phyloP scores from a whole-genome alignment of 768 basidiomycete species.

The Leucocoprinus birnbaumii region DNA sequence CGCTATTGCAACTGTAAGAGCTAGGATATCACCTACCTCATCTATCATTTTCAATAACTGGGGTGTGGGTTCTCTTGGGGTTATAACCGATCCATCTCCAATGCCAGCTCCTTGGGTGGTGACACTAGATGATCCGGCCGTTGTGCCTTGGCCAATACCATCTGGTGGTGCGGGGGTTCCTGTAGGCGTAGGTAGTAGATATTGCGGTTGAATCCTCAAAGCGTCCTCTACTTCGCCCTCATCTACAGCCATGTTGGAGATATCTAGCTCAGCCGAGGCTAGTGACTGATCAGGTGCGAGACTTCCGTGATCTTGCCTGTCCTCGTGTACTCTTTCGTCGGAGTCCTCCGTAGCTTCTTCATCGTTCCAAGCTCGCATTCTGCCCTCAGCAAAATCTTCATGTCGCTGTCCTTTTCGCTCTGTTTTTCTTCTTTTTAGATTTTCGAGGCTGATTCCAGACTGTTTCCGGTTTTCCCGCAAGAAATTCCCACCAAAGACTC shows the following conservation, averaged over 20 bases:
- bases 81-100: constrained; percentile 13
- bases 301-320: constrained; percentile 24
- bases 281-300: constrained; percentile 9
- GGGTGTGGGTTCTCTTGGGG: constrained; percentile 58
- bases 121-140: background rate
- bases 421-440: constrained; percentile 24
- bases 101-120: background rate
- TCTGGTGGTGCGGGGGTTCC: constrained; percentile 33
- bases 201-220: constrained; percentile 28
- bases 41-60: constrained; percentile 56
- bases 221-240: constrained; percentile 42
- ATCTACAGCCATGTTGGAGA: constrained; percentile 21
- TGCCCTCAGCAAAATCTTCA: constrained; percentile 19
- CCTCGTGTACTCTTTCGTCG: constrained; percentile 11
- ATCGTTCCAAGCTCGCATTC: constrained; percentile 36
- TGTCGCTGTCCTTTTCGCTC: constrained; percentile 16
- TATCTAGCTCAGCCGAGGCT: background rate
- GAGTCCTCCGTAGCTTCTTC: constrained; percentile 13
- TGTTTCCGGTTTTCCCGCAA: constrained; percentile 64
- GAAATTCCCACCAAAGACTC: constrained; percentile 78
- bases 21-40: constrained; percentile 44
- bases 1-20: constrained; percentile 10
- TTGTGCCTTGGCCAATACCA: constrained; percentile 8
- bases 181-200: constrained; percentile 38
- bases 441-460: constrained; percentile 62